phyloP scores from a whole-genome alignment of 2,329 filamentous ascomycete species.

The Aspergillus versicolor region DNA sequence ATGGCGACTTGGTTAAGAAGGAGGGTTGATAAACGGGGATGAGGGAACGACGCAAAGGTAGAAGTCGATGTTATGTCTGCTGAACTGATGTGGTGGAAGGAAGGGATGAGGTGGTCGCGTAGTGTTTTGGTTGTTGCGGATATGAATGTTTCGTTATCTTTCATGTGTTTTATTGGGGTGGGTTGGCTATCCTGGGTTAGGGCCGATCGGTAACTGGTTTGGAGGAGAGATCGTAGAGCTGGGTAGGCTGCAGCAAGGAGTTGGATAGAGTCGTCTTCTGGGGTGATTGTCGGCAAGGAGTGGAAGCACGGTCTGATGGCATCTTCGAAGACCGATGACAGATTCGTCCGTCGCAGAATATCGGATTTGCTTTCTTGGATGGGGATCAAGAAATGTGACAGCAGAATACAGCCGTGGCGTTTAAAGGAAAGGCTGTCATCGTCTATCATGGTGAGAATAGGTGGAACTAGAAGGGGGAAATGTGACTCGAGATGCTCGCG shows the following conservation, averaged over 20 bases:
- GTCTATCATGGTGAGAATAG: constrained; percentile 45
- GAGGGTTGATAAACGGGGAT: constrained; percentile 51
- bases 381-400: constrained; percentile 34
- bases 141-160: constrained; percentile 24
- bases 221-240: constrained; percentile 61
- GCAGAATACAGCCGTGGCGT: constrained; percentile 37
- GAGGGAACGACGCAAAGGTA: constrained; percentile 45
- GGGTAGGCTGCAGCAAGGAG: constrained; percentile 67
- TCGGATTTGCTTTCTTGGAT: constrained; percentile 37
- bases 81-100: constrained; percentile 48
- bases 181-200: constrained; percentile 26
- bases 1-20: constrained; percentile 31
- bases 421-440: constrained; percentile 40
- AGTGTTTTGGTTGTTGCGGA: constrained; percentile 28
- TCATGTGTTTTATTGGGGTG: constrained; percentile 2
- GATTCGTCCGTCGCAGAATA: constrained; percentile 43
- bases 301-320: constrained; percentile 63
- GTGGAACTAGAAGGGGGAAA: constrained; percentile 45
- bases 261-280: constrained; percentile 65
- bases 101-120: constrained; percentile 37
- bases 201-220: constrained; percentile 42
- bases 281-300: constrained; percentile 74
- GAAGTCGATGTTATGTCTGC: constrained; percentile 40
- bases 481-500: constrained; percentile 39
- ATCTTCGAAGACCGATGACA: constrained; percentile 47